Evolutionary conservation across 345 rosid species (phyloP).

Genomic region (Melaleuca quinquenervia): DNA sequence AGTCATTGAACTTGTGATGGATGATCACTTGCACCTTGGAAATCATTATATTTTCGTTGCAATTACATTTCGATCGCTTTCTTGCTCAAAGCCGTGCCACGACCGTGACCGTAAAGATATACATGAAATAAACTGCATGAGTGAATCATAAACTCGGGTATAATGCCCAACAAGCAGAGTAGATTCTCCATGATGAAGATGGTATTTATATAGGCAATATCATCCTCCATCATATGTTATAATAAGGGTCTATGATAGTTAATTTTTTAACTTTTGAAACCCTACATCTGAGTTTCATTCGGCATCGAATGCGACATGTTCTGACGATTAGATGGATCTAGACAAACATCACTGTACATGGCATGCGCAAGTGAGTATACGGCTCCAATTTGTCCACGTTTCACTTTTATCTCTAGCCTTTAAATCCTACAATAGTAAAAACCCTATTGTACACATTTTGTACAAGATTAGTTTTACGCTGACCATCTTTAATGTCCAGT

Average conservation of each 20-base stretch:
- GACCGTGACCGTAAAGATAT: not conserved
- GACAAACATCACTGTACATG: not conserved
- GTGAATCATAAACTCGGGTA: accelerated
- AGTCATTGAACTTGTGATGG: not conserved
- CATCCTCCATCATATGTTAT: not conserved
- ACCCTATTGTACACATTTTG: too few relatives aligned
- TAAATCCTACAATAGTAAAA: not conserved
- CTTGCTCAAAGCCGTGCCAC: not conserved
- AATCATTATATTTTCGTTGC: not conserved
- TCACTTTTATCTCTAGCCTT: not conserved
- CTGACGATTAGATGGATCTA: not conserved
- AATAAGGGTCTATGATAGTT: not conserved
- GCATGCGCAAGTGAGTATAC: not conserved
- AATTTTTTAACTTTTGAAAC: not conserved
- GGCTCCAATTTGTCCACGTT: not conserved
- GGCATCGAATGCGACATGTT: not conserved
- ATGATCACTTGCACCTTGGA: not conserved
- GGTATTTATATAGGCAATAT: not conserved
- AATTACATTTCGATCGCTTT: not conserved
- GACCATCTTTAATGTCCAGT: not conserved
- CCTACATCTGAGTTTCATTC: not conserved
- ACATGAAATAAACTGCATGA: not conserved
- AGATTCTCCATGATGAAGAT: not conserved
- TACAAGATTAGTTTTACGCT: too few relatives aligned
- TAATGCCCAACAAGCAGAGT: not conserved